Conservation (phyloP, 352 stramenopile species). For the Nannochloropsis limnetica region DNA sequence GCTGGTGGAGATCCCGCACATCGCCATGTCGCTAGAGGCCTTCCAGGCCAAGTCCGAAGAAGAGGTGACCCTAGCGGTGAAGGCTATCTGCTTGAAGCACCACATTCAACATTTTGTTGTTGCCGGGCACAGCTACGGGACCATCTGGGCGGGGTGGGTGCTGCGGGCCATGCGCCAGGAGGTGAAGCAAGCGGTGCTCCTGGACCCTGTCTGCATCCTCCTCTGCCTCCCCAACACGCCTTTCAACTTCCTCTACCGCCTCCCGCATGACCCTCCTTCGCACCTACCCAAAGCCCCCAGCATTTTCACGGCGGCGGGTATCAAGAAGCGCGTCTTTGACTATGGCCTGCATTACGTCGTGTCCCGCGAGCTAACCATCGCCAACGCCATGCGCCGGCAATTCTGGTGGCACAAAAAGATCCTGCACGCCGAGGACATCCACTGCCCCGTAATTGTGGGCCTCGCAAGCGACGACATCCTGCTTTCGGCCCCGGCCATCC, state of each 20-base stretch:
- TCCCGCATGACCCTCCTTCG: not conserved
- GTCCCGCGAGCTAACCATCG: slow-evolving; percentile 40
- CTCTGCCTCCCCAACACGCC: slow-evolving; percentile 46
- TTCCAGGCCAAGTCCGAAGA: not conserved
- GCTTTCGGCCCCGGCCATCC: slow-evolving; percentile 40
- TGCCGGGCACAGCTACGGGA: slow-evolving; percentile 13
- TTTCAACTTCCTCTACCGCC: slow-evolving; percentile 42
- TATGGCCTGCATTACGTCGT: slow-evolving; percentile 40
- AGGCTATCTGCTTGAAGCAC: not conserved
- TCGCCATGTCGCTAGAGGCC: slow-evolving; percentile 33
- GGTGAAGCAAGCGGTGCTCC: slow-evolving; percentile 44
- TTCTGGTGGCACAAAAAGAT: slow-evolving; percentile 50
- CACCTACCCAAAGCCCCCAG: not conserved
- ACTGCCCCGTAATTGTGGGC: slow-evolving; percentile 46
- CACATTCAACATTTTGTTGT: not conserved
- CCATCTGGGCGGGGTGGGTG: slow-evolving; percentile 26
- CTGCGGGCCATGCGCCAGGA: slow-evolving; percentile 36
- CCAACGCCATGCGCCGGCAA: slow-evolving; percentile 43
- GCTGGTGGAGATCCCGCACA: not conserved
- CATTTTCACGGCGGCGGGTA: slow-evolving; percentile 31
- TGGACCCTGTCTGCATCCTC: slow-evolving; percentile 47
- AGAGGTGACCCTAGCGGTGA: not conserved
- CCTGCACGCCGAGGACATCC: slow-evolving; percentile 44
- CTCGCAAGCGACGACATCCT: slow-evolving; percentile 43
- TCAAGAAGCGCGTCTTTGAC: slow-evolving; percentile 34